Base-by-base conservation (phyloP, 768 basidiomycete species). In the Tylopilus rubrobrunneus region DNA sequence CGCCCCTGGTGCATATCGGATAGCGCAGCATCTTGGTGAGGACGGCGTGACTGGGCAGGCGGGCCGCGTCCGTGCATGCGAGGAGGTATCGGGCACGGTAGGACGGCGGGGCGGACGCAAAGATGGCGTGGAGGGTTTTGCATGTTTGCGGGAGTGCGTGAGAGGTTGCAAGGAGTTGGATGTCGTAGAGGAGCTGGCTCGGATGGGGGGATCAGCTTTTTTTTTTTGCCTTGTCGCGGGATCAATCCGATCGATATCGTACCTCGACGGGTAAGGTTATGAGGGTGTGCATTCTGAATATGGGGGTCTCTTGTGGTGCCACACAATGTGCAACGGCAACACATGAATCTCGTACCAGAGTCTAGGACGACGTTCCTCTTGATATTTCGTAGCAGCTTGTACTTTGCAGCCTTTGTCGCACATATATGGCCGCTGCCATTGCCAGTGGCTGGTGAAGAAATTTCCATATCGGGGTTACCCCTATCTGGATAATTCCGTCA, bases 111-210 rank as follows among this genome's bases (percentile, higher is more conserved):
- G 87, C 77, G 3, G 71, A 66, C 9, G 74, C 68, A 72, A 87
- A 87, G 14, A 87, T 72, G 14, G 65, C 40, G 56, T 81, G 66
- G 19, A 94, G 67, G 37, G 75, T 67, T 55, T 71, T 78, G 56
- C 80, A 88, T 31, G 80, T 72, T 48, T 70, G 69, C 0, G 92
- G 91, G 8, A 97, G 72, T 34, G 72, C 62, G 17, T 80, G 74
- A 4, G 89, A 91, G 7, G 83, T 71, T 0, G 91, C 84, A 57
- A 76, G 76, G 17, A 89, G 77, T 59, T 93, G 87, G 14, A 96
- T 78, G 52, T 92, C 82, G 60, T 87, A 86, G 0, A 95, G 69
- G 9, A 98, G 76, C 93, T 95, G 60, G 4, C 21, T 21, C 36
- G 36, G 36, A 37, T 8, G 49, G 2, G 31, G n/a, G 34, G 19